A percentile compares a stretch with the other conserved stretches of the same genome.
These are phyloP conservation scores for Lophium mytilinum DNA, from an alignment of 495 filamentous ascomycete species.

Conservation along the genomic window DNA sequence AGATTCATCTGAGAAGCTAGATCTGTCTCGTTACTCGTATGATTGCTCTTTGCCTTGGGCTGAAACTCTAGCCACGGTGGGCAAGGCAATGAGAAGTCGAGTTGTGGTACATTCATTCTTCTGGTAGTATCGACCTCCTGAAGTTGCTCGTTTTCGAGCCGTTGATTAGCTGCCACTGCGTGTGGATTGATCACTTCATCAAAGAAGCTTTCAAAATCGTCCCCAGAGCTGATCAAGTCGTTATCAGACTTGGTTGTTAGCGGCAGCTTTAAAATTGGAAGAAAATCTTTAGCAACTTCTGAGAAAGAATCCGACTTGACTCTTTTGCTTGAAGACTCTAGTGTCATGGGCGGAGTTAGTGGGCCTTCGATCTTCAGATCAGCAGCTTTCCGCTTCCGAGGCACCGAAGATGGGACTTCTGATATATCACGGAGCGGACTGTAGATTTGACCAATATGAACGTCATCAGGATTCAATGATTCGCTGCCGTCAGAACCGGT, in stretches of 20 bases:
- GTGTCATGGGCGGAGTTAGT: slow-evolving; percentile 30
- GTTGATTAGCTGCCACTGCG: slow-evolving; percentile 36
- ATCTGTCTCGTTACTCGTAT: slow-evolving; percentile 6
- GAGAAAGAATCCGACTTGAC: slow-evolving; percentile 35
- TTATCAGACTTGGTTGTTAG: slow-evolving; percentile 17
- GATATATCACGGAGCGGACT: slow-evolving; percentile 21
- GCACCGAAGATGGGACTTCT: slow-evolving; percentile 17
- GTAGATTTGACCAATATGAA: slow-evolving; percentile 3
- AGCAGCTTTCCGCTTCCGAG: slow-evolving; percentile 24
- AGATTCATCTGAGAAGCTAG: slow-evolving; percentile 23
- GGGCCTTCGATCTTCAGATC: slow-evolving; percentile 40
- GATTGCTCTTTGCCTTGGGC: neutral
- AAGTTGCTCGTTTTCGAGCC: slow-evolving; percentile 54
- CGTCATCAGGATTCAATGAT: slow-evolving; percentile 15
- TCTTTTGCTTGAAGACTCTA: slow-evolving; percentile 24
- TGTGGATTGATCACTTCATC: slow-evolving; percentile 39
- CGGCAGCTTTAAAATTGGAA: slow-evolving; percentile 21
- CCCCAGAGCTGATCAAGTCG: slow-evolving; percentile 20
- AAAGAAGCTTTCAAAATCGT: slow-evolving; percentile 36
- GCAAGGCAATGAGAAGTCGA: slow-evolving; percentile 52
- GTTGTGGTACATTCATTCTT: slow-evolving; percentile 48
- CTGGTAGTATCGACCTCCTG: slow-evolving; percentile 48
- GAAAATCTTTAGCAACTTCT: slow-evolving; percentile 27
- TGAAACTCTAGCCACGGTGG: slow-evolving; percentile 42
- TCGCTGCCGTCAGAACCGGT: slow-evolving; percentile 23